These are phyloP conservation scores for Serpula lacrymans DNA, from an alignment of 768 basidiomycete species.

Conservation along the genomic window DNA sequence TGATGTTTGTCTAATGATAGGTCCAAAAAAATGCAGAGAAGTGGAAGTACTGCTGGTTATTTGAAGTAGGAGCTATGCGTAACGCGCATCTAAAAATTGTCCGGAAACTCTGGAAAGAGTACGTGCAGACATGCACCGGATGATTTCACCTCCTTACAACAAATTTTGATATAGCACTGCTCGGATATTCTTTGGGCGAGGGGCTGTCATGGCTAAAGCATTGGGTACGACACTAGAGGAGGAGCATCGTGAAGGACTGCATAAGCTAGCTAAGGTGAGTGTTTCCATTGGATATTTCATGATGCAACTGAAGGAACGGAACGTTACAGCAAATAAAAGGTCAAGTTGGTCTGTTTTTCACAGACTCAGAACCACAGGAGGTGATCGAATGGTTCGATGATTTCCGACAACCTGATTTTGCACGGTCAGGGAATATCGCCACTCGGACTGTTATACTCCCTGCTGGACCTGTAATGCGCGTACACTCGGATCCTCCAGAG, in stretches of 20 bases:
- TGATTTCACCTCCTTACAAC: background rate
- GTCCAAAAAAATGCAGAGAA: constrained; percentile 81
- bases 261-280: constrained; percentile 74
- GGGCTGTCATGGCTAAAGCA: constrained; percentile 93
- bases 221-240: constrained; percentile 84
- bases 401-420: constrained; percentile 88
- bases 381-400: constrained; percentile 93
- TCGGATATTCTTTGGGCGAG: constrained; percentile 84
- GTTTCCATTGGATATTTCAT: background rate
- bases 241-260: constrained; percentile 76
- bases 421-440: constrained; percentile 81
- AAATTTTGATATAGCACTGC: constrained; percentile 54
- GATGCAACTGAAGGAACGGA: background rate
- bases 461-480: constrained; percentile 80
- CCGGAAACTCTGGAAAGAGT: constrained; percentile 92
- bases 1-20: constrained; percentile 35
- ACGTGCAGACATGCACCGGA: constrained; percentile 33
- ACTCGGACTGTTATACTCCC: constrained; percentile 73
- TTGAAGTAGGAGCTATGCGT: constrained; percentile 93
- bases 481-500: constrained; percentile 75
- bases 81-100: constrained; percentile 94
- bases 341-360: constrained; percentile 91
- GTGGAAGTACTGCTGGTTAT: constrained; percentile 95
- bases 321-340: constrained; percentile 81
- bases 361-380: constrained; percentile 84